Base-by-base conservation (phyloP, 176 grass and related monocot species). In the Carex cristatella region DNA sequence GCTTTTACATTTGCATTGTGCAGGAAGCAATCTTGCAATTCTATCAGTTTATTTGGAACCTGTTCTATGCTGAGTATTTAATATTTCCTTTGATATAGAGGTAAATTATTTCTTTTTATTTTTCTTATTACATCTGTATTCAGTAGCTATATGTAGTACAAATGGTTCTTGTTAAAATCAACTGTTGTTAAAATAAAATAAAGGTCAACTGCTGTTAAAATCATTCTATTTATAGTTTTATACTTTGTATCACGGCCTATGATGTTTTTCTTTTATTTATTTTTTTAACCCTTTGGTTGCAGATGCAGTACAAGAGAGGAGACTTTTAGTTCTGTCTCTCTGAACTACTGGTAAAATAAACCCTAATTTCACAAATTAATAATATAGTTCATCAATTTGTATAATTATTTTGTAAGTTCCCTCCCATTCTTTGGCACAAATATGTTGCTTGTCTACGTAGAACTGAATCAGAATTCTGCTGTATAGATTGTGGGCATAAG, bases 21-120 rank as follows among this genome's bases (percentile, higher is more conserved):
- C 87, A 99, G 97, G 91, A 94, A 85, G 91, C 93, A 72, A 96
- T 99, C 84, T 92, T 87, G 9, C 84, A 96, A 67, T 99, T 89
- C 84, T 99, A 99, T 54, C 85, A 83, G 71, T 96, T 99, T 86
- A 95, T 96, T 58, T 99, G 97, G 97, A 96, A 96, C 72, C 91
- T 95, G 44, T 99, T 99, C 84, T 99, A 99, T 19, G 88, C 93
- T 15, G 96, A 95, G 74, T 99, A 99, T 64, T 84, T 91, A 16
- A 84, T 99, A 61, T 99, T 95, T 72, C 96, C 96, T 0, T 28
- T 99, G 13, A 86, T 95, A 91, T 99, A 95, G 85, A 97, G 89
- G 88, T 88, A 87, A 83, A 64, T 71, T 61, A 84, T 83, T 83
- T 69, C 19, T 63, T 61, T 46, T 2, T 40, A 3, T 40, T 3